These are phyloP conservation scores for Aspergillus felis DNA, from an alignment of 2,329 filamentous ascomycete genomes.

Conservation along the genomic window DNA sequence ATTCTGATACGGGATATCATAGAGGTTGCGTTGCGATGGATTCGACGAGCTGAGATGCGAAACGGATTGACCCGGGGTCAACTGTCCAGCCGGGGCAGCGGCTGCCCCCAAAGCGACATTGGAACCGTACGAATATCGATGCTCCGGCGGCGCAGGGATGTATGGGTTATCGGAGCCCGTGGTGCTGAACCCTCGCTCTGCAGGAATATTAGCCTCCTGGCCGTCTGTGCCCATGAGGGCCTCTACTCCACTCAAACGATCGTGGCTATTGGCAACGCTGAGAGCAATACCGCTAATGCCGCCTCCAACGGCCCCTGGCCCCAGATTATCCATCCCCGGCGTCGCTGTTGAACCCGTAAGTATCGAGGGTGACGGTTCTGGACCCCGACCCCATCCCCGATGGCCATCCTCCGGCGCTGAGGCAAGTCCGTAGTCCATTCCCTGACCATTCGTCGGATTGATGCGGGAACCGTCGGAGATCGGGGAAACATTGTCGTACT, in stretches of 20 bases:
- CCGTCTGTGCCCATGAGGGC: slow-evolving; percentile 49
- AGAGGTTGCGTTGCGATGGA: slow-evolving; percentile 50
- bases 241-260: slow-evolving; percentile 62
- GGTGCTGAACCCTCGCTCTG: slow-evolving; percentile 34
- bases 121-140: slow-evolving; percentile 38
- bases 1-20: slow-evolving; percentile 32
- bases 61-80: slow-evolving; percentile 28
- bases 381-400: slow-evolving; percentile 11
- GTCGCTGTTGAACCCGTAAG: slow-evolving; percentile 45
- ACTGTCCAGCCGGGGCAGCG: slow-evolving; percentile 28
- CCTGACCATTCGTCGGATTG: not conserved
- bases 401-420: slow-evolving; percentile 11
- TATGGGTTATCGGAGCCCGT: slow-evolving; percentile 38
- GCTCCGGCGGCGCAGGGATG: slow-evolving; percentile 22
- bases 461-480: slow-evolving; percentile 3
- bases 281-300: slow-evolving; percentile 66
- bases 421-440: slow-evolving; percentile 6
- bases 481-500: slow-evolving; percentile 11
- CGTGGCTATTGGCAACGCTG: slow-evolving; percentile 61
- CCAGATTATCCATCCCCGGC: slow-evolving; percentile 65
- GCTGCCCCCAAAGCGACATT: slow-evolving; percentile 32
- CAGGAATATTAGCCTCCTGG: slow-evolving; percentile 24
- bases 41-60: slow-evolving; percentile 15
- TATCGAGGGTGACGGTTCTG: slow-evolving; percentile 26
- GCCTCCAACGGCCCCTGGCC: slow-evolving; percentile 56